Base-by-base conservation (phyloP, 305 asterid species). In the Solanum hybrid region DNA sequence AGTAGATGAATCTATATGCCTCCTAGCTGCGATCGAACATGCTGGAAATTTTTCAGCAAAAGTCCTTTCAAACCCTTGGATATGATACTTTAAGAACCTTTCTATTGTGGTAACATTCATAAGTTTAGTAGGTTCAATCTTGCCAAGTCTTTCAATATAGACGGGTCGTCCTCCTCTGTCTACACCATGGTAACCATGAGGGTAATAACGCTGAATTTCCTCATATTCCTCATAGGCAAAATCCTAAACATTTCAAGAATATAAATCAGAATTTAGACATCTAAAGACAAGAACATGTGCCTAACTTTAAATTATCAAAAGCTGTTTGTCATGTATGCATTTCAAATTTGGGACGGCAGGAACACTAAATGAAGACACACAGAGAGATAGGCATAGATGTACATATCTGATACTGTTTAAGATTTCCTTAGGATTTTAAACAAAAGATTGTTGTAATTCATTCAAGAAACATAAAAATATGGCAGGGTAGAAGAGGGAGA, bases 101-200 rank as follows among this genome's bases (percentile, higher is more conserved):
- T 97, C 98, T 86, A 94, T 92, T 26, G 99, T 95, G 91, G 99
- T 97, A 86, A 94, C 98, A 85, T 92, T 93, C 98, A 96, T 95
- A 46, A 96, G 98, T 90, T 95, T 97, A 92, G 92, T 93, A 34
- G 98, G 95, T 75, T 96, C 99, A 91, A 94, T 88, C 95, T 96
- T 95, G 89, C 99, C 98, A 89, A 97, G 96, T 92, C 98, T 96
- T 94, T 96, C 99, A 79, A 97, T 95, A 89, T 97, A 97, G 89
- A 97, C 93, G 51, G 99, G 99, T 36, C 96, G 92, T 89, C 98
- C 98, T 91, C 91, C 96, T 94, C 95, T 97, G 94, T 97, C 99
- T 86, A 97, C 95, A 89, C 99, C 98, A 94, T 97, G 99, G 92
- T 93, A 96, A 90, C 98, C 98, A 42, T 97, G 99, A 88, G 99